A percentile compares a stretch with the other conserved stretches of the same genome.
Evolutionary conservation across 2,329 filamentous ascomycete genomes (phyloP).

Genomic region (Trichoderma simmonsii): DNA sequence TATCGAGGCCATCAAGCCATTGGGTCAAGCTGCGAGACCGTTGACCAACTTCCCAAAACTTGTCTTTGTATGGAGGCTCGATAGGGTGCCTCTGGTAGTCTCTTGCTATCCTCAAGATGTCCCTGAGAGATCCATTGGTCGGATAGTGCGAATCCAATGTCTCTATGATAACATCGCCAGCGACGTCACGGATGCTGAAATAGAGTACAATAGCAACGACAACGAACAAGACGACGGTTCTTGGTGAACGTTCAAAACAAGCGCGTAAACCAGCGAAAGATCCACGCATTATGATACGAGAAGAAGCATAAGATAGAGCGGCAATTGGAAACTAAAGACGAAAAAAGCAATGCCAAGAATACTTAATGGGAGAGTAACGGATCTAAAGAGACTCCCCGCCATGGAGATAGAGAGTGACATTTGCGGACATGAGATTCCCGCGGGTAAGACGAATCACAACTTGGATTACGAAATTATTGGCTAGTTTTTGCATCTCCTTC

Average conservation of each 20-base stretch:
- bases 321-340: background rate
- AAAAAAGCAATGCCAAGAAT: background rate
- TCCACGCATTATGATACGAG: background rate
- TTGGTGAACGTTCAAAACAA: background rate
- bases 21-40: constrained; percentile 26
- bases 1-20: constrained; percentile 21
- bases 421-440: background rate
- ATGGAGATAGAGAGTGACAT: background rate
- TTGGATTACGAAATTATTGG: background rate
- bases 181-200: background rate
- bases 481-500: background rate
- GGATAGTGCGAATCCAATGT: background rate
- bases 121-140: background rate
- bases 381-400: background rate
- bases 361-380: background rate
- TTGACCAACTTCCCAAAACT: constrained; percentile 34
- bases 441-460: background rate
- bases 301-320: background rate
- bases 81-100: constrained; percentile 32
- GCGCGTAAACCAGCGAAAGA: background rate
- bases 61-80: constrained; percentile 28
- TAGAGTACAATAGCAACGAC: background rate
- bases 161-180: background rate
- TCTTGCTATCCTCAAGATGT: constrained; percentile 11
- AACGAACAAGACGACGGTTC: background rate